phyloP scores from a whole-genome alignment of 768 basidiomycete species.

The Collybia mongolica region DNA sequence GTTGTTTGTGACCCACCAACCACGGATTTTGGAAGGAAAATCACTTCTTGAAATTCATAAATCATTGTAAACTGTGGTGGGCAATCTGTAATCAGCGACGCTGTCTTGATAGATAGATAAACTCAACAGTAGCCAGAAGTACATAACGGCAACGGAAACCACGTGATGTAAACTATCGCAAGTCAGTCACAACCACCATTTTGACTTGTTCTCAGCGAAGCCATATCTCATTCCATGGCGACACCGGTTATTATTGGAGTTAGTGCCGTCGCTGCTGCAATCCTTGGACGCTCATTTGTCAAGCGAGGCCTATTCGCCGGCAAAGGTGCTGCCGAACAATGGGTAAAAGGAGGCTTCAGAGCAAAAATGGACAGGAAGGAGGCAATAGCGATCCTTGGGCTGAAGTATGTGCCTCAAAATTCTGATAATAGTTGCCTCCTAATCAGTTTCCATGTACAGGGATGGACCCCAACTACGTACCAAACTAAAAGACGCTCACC shows the following conservation, averaged over 20 bases:
- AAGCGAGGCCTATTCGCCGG: constrained; percentile 60
- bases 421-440: constrained; percentile 3
- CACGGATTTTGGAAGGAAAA: no score
- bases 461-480: constrained; percentile 77
- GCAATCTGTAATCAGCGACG: no score
- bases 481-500: constrained; percentile 91
- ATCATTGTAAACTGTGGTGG: no score
- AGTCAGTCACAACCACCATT: no score
- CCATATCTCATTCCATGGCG: constrained; percentile 50
- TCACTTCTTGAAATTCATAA: no score
- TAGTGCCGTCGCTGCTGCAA: constrained; percentile 72
- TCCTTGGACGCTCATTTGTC: constrained; percentile 71
- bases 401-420: constrained; percentile 66
- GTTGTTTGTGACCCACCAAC: no score
- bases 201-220: not conserved
- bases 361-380: constrained; percentile 96
- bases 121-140: no score
- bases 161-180: not conserved
- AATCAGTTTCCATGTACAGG: constrained; percentile 38
- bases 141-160: not conserved
- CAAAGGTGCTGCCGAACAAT: constrained; percentile 71
- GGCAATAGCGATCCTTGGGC: constrained; percentile 86
- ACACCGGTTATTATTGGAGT: constrained; percentile 77
- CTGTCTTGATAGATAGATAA: no score
- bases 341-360: constrained; percentile 92